Evolutionary conservation across 2,329 filamentous ascomycete species (phyloP).

Genomic region (Bipolaris bicolor): DNA sequence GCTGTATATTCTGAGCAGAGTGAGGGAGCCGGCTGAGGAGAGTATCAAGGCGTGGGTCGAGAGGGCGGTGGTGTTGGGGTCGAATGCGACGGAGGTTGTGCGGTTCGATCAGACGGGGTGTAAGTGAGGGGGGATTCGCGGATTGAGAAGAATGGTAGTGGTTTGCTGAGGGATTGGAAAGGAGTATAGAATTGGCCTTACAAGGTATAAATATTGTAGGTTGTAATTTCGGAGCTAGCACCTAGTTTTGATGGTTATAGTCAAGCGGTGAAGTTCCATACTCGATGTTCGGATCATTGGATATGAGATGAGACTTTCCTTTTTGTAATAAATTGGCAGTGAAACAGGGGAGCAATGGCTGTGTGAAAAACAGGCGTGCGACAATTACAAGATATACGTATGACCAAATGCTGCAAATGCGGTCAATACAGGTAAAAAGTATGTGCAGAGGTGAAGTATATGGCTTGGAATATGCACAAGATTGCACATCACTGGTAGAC

Average conservation of each 20-base stretch:
- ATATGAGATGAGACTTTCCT: neutral
- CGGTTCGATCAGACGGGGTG: slow-evolving; percentile 31
- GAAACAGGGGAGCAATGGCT: too few relatives aligned
- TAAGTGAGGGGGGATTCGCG: neutral
- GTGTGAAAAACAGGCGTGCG: too few relatives aligned
- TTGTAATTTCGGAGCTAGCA: too few relatives aligned
- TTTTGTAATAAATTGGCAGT: neutral
- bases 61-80: slow-evolving; percentile 20
- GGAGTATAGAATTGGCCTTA: too few relatives aligned
- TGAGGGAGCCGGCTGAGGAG: slow-evolving; percentile 25
- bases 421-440: too few relatives aligned
- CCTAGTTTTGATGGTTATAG: too few relatives aligned
- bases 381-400: too few relatives aligned
- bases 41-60: slow-evolving; percentile 29
- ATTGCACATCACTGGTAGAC: slow-evolving; percentile 2
- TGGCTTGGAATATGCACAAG: neutral
- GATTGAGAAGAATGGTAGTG: too few relatives aligned
- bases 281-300: neutral
- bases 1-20: slow-evolving; percentile 36
- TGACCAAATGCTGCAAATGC: too few relatives aligned
- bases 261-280: neutral
- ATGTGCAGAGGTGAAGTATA: neutral
- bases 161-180: too few relatives aligned
- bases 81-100: slow-evolving; percentile 21
- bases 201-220: too few relatives aligned